Base-by-base conservation (phyloP, 768 basidiomycete genomes). In the Boletellus ananas region DNA sequence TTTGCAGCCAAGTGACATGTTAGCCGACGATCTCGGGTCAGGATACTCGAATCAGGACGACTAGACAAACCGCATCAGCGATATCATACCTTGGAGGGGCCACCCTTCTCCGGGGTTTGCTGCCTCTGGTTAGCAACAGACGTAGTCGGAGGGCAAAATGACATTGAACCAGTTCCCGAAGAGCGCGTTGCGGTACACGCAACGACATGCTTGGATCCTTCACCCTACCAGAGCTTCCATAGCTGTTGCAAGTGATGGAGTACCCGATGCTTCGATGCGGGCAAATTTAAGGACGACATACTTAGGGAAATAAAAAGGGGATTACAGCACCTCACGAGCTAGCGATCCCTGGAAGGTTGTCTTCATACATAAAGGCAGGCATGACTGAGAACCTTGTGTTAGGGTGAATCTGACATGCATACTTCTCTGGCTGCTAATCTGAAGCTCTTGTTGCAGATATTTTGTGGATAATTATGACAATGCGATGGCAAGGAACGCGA, bases 131-230 rank as follows among this genome's bases (percentile, higher is more conserved):
- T 61, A 89, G 87, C 43, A 92, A 91, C 67, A 75, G 14, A 73
- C 84, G 52, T 94, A 90, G 69, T 78, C 93, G 36, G 75, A 77
- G 33, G 92, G 93, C 43, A 70, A 83, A 56, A 86, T 94, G 56
- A 85, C 85, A 9, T 72, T 93, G 93, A 94, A 64, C 83, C 94
- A 18, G 87, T 89, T 16, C 92, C 91, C 3, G 92, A 94, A 68
- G 92, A 25, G 23, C 23, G 92, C 2, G 91, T 89, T 5, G 80
- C 94, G n/a, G 87, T 85, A 14, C 92, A 92, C 23, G 23, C 23
- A 25, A 25, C 4, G 23, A 61, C 84, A 90, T 50, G 74, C 90
- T 90, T 3, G 90, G 85, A 12, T 91, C 94, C 74, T 93, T 75
- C 70, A 94, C 90, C 1, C 90, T 90, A 90, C 90, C 0, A 90